phyloP scores from a whole-genome alignment of 495 filamentous ascomycete species.

The Amniculicola lignicola region DNA sequence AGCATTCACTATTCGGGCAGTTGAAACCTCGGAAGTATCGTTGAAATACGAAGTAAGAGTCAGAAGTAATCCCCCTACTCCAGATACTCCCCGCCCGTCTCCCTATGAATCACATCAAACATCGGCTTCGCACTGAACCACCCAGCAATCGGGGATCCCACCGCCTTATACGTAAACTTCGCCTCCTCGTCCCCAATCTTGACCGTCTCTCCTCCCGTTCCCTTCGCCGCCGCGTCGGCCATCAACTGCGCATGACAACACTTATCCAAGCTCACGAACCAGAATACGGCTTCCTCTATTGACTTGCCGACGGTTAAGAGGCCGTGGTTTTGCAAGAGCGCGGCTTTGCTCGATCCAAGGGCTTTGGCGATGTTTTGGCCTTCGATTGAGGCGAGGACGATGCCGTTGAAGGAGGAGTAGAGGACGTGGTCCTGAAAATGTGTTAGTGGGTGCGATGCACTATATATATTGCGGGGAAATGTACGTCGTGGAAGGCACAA shows the following conservation, averaged over 20 bases:
- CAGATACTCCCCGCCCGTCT: conserved; percentile 59
- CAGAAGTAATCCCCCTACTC: conserved; percentile 37
- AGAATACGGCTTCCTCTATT: conserved; percentile 57
- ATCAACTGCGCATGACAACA: conserved; percentile 73
- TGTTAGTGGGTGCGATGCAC: too few relatives aligned
- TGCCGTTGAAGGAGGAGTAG: conserved; percentile 66
- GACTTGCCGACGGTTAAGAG: conserved; percentile 49
- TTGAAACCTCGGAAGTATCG: too few relatives aligned
- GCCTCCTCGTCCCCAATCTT: conserved; percentile 70
- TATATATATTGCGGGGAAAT: background rate
- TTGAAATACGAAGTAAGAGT: too few relatives aligned
- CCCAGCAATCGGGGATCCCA: conserved; percentile 61
- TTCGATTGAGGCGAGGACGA: conserved; percentile 70
- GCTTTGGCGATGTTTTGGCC: conserved; percentile 63
- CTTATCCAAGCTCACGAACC: conserved; percentile 72
- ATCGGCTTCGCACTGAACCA: conserved; percentile 72
- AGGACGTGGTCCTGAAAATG: conserved; percentile 55
- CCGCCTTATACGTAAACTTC: conserved; percentile 60
- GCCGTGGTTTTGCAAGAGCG: conserved; percentile 68
- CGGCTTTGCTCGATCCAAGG: conserved; percentile 67
- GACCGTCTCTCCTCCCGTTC: conserved; percentile 60
- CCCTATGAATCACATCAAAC: conserved; percentile 68
- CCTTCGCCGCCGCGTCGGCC: conserved; percentile 70
- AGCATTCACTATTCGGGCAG: too few relatives aligned
- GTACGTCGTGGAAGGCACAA: conserved; percentile 45